Evolutionary conservation across 139 green algal species (phyloP).

Genomic region (Picochlorum sp.): DNA sequence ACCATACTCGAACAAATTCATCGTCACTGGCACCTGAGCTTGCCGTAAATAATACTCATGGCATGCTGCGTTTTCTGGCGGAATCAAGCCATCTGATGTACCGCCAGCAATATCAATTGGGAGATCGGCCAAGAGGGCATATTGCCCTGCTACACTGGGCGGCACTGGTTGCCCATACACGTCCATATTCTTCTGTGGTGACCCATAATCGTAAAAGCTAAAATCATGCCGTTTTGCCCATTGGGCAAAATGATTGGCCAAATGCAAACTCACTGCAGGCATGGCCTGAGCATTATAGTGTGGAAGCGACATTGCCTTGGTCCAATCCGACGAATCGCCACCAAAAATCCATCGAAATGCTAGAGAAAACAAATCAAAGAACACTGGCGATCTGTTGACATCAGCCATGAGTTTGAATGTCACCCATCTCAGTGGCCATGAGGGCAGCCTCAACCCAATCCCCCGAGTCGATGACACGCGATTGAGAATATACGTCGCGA

Average conservation of each 20-base stretch:
- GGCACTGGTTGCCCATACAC: constrained; percentile 50
- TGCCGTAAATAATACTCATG: constrained; percentile 55
- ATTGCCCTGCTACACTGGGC: constrained; percentile 68
- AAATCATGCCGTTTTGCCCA: constrained; percentile 43
- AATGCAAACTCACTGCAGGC: constrained; percentile 71
- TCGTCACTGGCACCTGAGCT: constrained; percentile 32
- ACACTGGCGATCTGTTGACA: constrained; percentile 46
- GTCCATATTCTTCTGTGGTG: constrained; percentile 35
- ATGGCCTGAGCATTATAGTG: constrained; percentile 81
- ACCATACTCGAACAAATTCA: constrained; percentile 26
- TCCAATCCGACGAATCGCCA: constrained; percentile 73
- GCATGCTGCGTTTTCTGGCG: constrained; percentile 38
- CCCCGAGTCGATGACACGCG: constrained; percentile 1
- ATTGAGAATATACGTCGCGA: constrained; percentile 5
- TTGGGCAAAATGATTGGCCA: constrained; percentile 38
- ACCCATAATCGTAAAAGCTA: constrained; percentile 80
- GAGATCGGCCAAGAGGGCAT: constrained; percentile 54
- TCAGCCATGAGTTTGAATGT: constrained; percentile 52
- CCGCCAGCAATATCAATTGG: constrained; percentile 84
- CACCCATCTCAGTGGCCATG: constrained; percentile 43
- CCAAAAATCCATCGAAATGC: constrained; percentile 28
- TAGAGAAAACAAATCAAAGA: constrained; percentile 38
- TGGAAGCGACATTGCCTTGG: constrained; percentile 71
- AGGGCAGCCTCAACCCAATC: constrained; percentile 59
- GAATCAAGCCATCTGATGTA: constrained; percentile 68